Evolutionary conservation across 176 grass and related monocot genomes (phyloP).

Genomic region (Bromus sterilis): DNA sequence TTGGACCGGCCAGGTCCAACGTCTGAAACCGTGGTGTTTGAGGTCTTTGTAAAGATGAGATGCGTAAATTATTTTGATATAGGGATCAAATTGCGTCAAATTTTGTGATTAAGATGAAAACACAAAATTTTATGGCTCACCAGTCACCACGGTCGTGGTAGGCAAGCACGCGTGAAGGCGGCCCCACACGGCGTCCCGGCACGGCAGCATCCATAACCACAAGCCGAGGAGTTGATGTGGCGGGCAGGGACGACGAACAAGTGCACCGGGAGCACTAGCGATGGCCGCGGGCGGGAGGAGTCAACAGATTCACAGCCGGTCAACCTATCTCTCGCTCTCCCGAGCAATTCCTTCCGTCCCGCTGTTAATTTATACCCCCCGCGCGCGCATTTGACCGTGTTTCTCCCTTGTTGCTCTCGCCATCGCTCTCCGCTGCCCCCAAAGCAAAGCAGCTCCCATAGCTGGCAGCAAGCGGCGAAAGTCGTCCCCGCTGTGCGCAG

Average conservation of each 20-base stretch:
- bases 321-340: neutral
- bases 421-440: neutral
- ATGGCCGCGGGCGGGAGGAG: neutral
- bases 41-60: no score
- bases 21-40: no score
- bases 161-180: no score
- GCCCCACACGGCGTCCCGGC: neutral
- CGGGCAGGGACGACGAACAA: neutral
- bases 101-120: no score
- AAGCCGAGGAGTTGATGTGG: neutral
- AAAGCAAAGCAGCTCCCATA: neutral
- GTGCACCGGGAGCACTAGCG: neutral
- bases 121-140: no score
- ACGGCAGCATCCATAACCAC: neutral
- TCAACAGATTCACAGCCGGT: neutral
- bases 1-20: no score
- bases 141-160: no score
- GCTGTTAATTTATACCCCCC: neutral
- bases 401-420: neutral
- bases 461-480: neutral
- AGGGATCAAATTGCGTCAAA: no score
- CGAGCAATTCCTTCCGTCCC: neutral
- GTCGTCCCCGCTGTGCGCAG: neutral
- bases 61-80: no score
- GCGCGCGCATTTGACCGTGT: constrained; percentile 15